Percentiles rank a stretch among this genome's conserved stretches.
phyloP scores from a whole-genome alignment of 345 rosid genomes.

The Hibiscus mutabilis region DNA sequence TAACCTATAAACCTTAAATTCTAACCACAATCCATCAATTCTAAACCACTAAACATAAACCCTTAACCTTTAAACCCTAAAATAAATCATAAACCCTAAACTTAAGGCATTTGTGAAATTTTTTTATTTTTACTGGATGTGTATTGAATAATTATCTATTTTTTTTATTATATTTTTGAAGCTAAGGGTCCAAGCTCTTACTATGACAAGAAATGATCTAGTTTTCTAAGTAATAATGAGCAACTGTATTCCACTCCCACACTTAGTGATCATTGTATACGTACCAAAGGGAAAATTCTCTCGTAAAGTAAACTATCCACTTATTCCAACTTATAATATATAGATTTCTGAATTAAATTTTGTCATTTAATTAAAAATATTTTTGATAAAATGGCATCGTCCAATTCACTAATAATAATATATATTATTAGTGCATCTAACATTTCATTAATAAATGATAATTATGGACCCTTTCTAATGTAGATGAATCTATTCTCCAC shows the following conservation, averaged over 20 bases:
- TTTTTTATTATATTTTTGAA: too few relatives aligned
- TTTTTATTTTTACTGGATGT: too few relatives aligned
- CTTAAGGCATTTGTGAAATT: too few relatives aligned
- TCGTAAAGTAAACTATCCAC: constrained; percentile 10
- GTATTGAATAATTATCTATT: too few relatives aligned
- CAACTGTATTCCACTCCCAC: constrained; percentile 14
- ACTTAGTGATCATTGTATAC: constrained; percentile 3
- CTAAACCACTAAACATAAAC: too few relatives aligned
- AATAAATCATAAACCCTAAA: too few relatives aligned
- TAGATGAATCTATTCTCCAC: constrained; percentile 34
- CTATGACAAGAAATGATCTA: background rate
- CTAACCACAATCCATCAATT: too few relatives aligned
- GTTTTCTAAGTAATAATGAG: background rate
- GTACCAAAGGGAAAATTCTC: constrained; percentile 8
- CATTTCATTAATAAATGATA: background rate
- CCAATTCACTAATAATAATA: background rate
- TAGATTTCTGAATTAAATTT: background rate
- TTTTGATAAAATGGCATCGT: background rate
- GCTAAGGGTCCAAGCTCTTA: background rate
- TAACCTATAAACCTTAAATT: too few relatives aligned
- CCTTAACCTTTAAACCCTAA: too few relatives aligned
- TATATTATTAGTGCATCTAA: too few relatives aligned
- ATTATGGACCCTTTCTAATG: constrained; percentile 7
- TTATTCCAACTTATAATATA: background rate
- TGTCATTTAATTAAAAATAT: too few relatives aligned